phyloP scores from a whole-genome alignment of 176 grass and related monocot species.

The Elaeis guineensis region DNA sequence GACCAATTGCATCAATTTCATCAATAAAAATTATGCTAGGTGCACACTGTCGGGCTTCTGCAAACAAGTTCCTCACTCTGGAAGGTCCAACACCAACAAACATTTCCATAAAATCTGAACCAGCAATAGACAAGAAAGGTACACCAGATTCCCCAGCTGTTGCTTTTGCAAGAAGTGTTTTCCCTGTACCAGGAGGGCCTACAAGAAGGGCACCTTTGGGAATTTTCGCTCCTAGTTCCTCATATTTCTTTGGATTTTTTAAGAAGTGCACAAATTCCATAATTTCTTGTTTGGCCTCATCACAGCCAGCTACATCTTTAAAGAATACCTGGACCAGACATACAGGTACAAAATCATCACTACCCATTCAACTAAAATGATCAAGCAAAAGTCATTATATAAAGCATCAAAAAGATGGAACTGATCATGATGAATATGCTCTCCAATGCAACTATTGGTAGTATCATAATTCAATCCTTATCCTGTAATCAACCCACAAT shows the following conservation, averaged over 20 bases:
- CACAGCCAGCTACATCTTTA: constrained; percentile 59
- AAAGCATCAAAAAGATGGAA: too few relatives aligned
- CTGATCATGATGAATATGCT: too few relatives aligned
- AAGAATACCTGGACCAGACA: neutral
- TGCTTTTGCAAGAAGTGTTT: constrained; percentile 80
- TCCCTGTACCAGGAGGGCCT: constrained; percentile 75
- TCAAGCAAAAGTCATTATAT: too few relatives aligned
- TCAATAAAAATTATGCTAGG: constrained; percentile 87
- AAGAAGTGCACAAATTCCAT: constrained; percentile 86
- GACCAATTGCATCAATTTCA: constrained; percentile 79
- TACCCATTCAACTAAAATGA: too few relatives aligned
- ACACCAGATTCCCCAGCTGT: constrained; percentile 70
- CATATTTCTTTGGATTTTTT: constrained; percentile 62
- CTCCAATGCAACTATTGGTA: too few relatives aligned
- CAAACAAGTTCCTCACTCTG: constrained; percentile 68
- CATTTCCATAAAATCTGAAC: constrained; percentile 91
- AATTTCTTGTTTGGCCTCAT: constrained; percentile 88
- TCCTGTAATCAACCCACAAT: too few relatives aligned
- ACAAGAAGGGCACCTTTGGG: constrained; percentile 81
- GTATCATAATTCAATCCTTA: too few relatives aligned
- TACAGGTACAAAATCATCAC: too few relatives aligned
- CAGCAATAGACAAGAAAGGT: constrained; percentile 65
- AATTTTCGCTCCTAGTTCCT: constrained; percentile 66
- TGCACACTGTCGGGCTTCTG: constrained; percentile 58
- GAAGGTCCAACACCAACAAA: constrained; percentile 76